Evolutionary conservation across 305 asterid species (phyloP).

Genomic region (Fraxinus floribunda): DNA sequence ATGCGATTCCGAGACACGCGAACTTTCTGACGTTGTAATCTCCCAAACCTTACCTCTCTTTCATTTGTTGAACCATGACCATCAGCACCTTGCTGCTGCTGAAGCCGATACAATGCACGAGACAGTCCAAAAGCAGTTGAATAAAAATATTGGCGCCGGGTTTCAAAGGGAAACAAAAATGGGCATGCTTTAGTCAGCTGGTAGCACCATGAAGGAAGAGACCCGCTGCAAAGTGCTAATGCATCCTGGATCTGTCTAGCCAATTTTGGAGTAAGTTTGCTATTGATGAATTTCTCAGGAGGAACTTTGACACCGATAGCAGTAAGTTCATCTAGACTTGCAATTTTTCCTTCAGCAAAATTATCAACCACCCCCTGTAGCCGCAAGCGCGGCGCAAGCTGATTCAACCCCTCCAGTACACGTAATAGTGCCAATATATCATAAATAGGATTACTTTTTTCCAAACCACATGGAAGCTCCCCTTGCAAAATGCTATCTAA

Average conservation of each 20-base stretch:
- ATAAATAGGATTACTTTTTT: conserved; percentile 78
- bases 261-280: conserved; percentile 91
- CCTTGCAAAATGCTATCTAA: conserved; percentile 93
- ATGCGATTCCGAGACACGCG: conserved; percentile 93
- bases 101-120: conserved; percentile 90
- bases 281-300: conserved; percentile 63
- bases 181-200: conserved; percentile 97
- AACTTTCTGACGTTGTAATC: conserved; percentile 92
- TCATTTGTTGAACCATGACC: conserved; percentile 76
- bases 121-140: conserved; percentile 97
- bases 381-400: conserved; percentile 82
- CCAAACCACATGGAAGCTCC: conserved; percentile 90
- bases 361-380: conserved; percentile 54
- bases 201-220: conserved; percentile 98
- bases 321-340: conserved; percentile 50
- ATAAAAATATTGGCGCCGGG: conserved; percentile 95
- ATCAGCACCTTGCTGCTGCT: conserved; percentile 97
- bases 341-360: conserved; percentile 71
- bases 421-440: conserved; percentile 83
- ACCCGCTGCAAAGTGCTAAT: conserved; percentile 93
- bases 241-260: conserved; percentile 95
- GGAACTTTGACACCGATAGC: conserved; percentile 53
- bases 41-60: conserved; percentile 79
- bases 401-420: conserved; percentile 83
- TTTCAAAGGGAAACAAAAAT: conserved; percentile 92